Percentiles rank a stretch among this genome's conserved stretches.
These are phyloP conservation scores for Trichoderma sp. DNA, from an alignment of 2,329 filamentous ascomycete genomes.

Conservation along the genomic window DNA sequence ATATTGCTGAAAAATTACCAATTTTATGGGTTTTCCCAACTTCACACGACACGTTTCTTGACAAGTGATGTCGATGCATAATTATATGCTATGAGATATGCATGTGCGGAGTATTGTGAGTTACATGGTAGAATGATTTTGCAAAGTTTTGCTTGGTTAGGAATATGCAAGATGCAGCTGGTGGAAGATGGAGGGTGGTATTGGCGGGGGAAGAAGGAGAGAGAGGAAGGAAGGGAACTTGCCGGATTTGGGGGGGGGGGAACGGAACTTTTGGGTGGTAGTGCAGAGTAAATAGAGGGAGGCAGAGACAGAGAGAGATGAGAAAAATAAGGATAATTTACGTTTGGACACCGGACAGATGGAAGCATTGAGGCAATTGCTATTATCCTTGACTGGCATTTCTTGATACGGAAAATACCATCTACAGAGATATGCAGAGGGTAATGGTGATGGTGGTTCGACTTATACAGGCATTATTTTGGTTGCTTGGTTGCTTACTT, in stretches of 20 bases:
- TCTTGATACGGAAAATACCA: not conserved
- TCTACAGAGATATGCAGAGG: not conserved
- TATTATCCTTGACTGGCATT: not conserved
- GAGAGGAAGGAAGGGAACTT: not conserved
- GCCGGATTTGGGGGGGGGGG: too few species aligned
- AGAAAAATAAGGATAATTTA: not conserved
- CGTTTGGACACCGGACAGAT: not conserved
- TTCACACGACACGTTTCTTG: not conserved
- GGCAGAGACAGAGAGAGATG: not conserved
- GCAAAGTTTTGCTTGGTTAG: not conserved
- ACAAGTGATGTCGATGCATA: not conserved
- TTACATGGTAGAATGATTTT: not conserved
- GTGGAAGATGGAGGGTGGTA: conserved; percentile 13
- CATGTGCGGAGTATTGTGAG: not conserved
- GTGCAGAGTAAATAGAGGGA: not conserved
- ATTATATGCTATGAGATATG: not conserved
- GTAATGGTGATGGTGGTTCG: not conserved
- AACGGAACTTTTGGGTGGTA: not conserved
- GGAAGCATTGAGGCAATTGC: not conserved
- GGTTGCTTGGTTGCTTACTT: not conserved
- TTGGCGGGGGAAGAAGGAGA: not conserved
- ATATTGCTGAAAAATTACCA: not conserved
- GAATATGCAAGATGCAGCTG: conserved; percentile 16
- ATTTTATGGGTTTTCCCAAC: conserved; percentile 8
- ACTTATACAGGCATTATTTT: not conserved